Conservation (phyloP, 148 eudicot genomes). For the Rhododendron williamsianum region DNA sequence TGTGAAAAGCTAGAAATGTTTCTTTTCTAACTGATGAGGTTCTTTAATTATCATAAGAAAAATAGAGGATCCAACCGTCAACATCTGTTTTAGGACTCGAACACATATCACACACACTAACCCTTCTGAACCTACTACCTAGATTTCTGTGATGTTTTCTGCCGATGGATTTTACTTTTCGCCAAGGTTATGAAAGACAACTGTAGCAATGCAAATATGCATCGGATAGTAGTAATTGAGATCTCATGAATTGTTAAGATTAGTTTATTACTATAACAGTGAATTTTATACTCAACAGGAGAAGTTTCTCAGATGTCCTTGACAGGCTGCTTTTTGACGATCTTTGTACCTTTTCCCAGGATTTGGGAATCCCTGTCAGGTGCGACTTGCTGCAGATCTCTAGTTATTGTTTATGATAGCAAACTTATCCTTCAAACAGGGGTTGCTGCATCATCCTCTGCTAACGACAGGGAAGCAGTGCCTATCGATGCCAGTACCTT, state of each 20-base stretch:
- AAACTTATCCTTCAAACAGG: conserved; percentile 69
- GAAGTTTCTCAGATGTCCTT: neutral
- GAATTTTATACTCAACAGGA: neutral
- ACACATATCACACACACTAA: neutral
- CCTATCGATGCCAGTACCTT: conserved; percentile 50
- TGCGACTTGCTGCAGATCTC: conserved; percentile 79
- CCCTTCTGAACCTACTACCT: neutral
- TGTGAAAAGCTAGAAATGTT: neutral
- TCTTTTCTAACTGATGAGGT: neutral
- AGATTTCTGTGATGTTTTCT: neutral
- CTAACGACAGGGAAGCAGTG: conserved; percentile 38
- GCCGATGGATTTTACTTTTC: neutral
- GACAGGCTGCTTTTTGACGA: neutral
- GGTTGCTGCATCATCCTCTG: conserved; percentile 53
- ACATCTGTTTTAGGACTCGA: neutral
- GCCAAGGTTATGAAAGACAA: no score
- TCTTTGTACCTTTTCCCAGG: conserved; percentile 33
- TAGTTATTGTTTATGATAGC: conserved; percentile 66
- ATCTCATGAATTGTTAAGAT: neutral
- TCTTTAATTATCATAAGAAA: neutral
- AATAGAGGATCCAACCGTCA: neutral
- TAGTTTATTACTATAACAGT: neutral
- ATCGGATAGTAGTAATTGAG: neutral
- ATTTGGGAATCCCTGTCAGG: conserved; percentile 75
- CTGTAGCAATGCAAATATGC: neutral